phyloP scores from a whole-genome alignment of 1,139 yeast genomes.

The Casaregolazyma lundiana region DNA sequence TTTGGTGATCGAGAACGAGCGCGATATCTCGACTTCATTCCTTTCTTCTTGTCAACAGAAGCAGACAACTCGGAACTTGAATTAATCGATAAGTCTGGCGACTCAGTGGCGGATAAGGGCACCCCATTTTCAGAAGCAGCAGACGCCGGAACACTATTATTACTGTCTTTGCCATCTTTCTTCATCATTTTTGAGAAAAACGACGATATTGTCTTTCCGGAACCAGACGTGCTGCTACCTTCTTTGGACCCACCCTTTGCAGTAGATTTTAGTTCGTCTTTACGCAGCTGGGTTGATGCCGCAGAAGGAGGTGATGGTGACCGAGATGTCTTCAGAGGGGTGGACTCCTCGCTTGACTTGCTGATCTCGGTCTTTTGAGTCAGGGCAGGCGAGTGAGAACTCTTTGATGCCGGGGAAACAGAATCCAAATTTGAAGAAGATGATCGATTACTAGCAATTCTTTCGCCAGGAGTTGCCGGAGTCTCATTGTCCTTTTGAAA shows the following conservation, averaged over 20 bases:
- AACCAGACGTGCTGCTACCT: neutral
- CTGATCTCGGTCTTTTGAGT: neutral
- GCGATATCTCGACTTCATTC: slow-evolving; percentile 12
- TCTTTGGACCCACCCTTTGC: neutral
- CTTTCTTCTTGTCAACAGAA: neutral
- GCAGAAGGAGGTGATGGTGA: neutral
- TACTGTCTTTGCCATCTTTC: slow-evolving; percentile 3
- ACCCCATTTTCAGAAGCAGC: slow-evolving; percentile 1
- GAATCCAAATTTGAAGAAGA: neutral
- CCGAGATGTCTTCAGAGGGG: neutral
- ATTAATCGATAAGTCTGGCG: neutral
- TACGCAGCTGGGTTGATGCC: neutral
- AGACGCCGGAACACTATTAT: slow-evolving; percentile 2
- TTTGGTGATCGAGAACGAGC: slow-evolving; percentile 11
- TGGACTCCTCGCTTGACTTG: neutral
- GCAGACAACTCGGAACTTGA: neutral
- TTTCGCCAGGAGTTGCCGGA: neutral
- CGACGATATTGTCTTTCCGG: slow-evolving; percentile 2
- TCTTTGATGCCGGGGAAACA: neutral
- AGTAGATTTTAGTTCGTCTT: neutral
- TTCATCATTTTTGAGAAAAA: slow-evolving; percentile 11
- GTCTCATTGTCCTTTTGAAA: slow-evolving; percentile 7
- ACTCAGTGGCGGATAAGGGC: neutral
- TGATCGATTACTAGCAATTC: neutral
- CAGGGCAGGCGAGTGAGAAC: neutral